phyloP scores from a whole-genome alignment of 2,329 filamentous ascomycete species.

The Sphaerostilbella broomeana region DNA sequence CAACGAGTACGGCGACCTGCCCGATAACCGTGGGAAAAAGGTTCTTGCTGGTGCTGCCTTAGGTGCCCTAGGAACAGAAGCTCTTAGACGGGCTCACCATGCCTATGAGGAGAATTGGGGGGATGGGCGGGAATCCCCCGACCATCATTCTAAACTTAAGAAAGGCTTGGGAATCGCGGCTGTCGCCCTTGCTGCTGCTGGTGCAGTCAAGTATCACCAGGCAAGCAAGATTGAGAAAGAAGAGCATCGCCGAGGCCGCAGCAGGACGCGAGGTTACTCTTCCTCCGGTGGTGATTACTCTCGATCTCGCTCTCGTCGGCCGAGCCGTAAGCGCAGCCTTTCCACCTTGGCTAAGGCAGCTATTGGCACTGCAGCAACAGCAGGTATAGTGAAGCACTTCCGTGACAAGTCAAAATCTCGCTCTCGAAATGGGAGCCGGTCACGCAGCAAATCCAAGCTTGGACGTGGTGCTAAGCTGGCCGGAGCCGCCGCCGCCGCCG shows the following conservation, averaged over 20 bases:
- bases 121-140: constrained; percentile 32
- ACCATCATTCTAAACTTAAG: constrained; percentile 46
- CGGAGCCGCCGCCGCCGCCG: constrained; percentile 53
- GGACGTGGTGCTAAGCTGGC: constrained; percentile 54
- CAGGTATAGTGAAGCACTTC: constrained; percentile 52
- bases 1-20: constrained; percentile 42
- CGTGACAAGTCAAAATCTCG: constrained; percentile 44
- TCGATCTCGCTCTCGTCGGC: constrained; percentile 35
- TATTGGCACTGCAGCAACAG: constrained; percentile 50
- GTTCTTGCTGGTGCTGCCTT: constrained; percentile 56
- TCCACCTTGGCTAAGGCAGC: constrained; percentile 50
- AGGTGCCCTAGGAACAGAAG: constrained; percentile 56
- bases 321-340: constrained; percentile 40
- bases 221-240: constrained; percentile 55
- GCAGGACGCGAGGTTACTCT: constrained; percentile 39
- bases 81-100: constrained; percentile 52
- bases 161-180: constrained; percentile 57
- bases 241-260: constrained; percentile 50
- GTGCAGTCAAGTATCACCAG: constrained; percentile 59
- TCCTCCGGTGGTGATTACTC: constrained; percentile 39
- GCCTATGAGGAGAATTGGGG: constrained; percentile 50
- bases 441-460: constrained; percentile 40
- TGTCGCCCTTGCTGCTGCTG: constrained; percentile 56
- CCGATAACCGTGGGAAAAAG: constrained; percentile 49
- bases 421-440: constrained; percentile 24